phyloP scores from a whole-genome alignment of 768 basidiomycete species.

The Tricholoma terreum region DNA sequence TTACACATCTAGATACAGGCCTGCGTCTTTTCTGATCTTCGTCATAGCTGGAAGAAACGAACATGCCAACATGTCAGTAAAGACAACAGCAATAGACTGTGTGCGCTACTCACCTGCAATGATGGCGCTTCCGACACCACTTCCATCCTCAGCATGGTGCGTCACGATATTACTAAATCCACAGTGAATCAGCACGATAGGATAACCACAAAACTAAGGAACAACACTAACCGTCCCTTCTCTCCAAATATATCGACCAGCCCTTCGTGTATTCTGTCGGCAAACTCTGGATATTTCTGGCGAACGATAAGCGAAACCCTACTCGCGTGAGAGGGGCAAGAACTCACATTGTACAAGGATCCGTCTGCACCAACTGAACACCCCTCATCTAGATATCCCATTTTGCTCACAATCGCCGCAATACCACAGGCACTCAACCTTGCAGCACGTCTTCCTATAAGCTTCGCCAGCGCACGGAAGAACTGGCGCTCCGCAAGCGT shows the following conservation, averaged over 20 bases:
- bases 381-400: constrained; percentile 88
- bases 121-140: constrained; percentile 94
- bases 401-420: constrained; percentile 93
- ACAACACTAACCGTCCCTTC: constrained; percentile 71
- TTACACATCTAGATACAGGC: constrained; percentile 52
- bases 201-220: background rate
- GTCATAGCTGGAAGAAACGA: constrained; percentile 70
- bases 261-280: constrained; percentile 90
- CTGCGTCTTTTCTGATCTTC: constrained; percentile 70
- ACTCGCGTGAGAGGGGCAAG: background rate
- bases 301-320: background rate
- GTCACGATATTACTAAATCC: constrained; percentile 62
- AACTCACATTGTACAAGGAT: constrained; percentile 85
- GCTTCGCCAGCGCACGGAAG: constrained; percentile 89
- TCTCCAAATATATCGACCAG: constrained; percentile 95
- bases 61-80: background rate
- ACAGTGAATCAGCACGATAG: background rate
- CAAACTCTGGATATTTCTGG: constrained; percentile 96
- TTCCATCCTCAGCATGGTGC: constrained; percentile 86
- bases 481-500: constrained; percentile 96
- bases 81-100: background rate
- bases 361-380: constrained; percentile 92
- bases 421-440: constrained; percentile 93
- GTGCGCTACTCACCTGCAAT: constrained; percentile 58
- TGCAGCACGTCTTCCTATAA: constrained; percentile 88